These are phyloP conservation scores for Eremothecium cymbalariae DNA, from an alignment of 1,139 yeast species.

Conservation along the genomic window DNA sequence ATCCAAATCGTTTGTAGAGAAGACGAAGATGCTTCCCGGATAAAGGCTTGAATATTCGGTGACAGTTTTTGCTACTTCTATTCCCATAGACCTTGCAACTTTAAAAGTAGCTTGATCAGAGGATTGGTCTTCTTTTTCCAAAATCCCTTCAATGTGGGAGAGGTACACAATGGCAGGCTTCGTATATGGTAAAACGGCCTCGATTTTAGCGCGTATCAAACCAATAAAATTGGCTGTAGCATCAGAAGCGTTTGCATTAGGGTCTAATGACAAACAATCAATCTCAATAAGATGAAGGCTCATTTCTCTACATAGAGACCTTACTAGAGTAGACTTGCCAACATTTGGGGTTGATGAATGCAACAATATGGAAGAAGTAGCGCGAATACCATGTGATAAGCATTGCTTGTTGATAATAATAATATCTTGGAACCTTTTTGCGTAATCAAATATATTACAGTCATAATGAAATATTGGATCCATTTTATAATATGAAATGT, in stretches of 20 bases:
- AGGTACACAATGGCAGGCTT: slow-evolving; percentile 44
- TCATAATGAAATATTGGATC: slow-evolving; percentile 33
- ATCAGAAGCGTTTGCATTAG: slow-evolving; percentile 52
- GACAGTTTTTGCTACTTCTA: slow-evolving; percentile 53
- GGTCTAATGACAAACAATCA: slow-evolving; percentile 48
- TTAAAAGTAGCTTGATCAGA: slow-evolving; percentile 36
- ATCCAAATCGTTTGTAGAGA: slow-evolving; percentile 68
- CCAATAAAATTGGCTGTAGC: slow-evolving; percentile 79
- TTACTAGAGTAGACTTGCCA: slow-evolving; percentile 65
- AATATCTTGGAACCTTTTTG: slow-evolving; percentile 45
- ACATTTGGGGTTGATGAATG: slow-evolving; percentile 66
- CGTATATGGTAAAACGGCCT: slow-evolving; percentile 41
- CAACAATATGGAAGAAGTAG: slow-evolving; percentile 58
- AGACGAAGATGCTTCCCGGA: slow-evolving; percentile 46
- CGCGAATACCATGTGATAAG: slow-evolving; percentile 29
- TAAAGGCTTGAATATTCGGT: slow-evolving; percentile 42
- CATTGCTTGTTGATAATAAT: slow-evolving; percentile 38
- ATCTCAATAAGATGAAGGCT: slow-evolving; percentile 66
- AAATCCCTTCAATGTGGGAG: slow-evolving; percentile 67
- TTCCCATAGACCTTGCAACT: slow-evolving; percentile 43
- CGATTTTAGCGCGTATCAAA: slow-evolving; percentile 64
- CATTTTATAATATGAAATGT: slow-evolving; percentile 45
- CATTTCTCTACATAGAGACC: slow-evolving; percentile 45
- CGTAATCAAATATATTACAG: slow-evolving; percentile 39
- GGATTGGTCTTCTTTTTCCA: slow-evolving; percentile 61